Base-by-base conservation (phyloP, 2,329 filamentous ascomycete genomes). In the Endoconidiophora polonica region DNA sequence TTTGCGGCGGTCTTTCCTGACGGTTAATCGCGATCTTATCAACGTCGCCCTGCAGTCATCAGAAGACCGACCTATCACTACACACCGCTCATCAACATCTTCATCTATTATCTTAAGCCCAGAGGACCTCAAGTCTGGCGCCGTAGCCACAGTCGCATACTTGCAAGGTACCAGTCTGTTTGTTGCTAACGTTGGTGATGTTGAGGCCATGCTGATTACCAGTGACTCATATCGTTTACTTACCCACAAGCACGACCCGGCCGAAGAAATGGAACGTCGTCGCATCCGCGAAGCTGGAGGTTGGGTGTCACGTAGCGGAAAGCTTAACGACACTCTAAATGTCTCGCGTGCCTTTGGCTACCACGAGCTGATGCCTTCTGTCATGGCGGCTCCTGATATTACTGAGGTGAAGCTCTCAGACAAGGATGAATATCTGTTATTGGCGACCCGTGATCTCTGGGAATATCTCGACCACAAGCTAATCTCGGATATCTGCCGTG, bases 341-440 rank as follows among this genome's bases (percentile, higher is more conserved):
- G 87, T 98, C 7, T 96, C 90, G 22, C 77, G 91, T 44, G 90
- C 91, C 1, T 98, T 98, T 66, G 91, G 91, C 12, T 95, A 94
- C 62, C 83, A 90, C 43, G 84, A 93, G 56, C 72, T 94, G 61
- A 90, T 94, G 71, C 91, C 91, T 2, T 81, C 87, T 5, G 83
- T 98, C 29, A 88, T 94, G 63, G 90, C 93, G 12, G 86, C 87
- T 9, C 91, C 91, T 2, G 74, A 94, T 59, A 80, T 94, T 46
- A 75, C 76, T 57, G 81, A 87, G 55, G 71, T 88, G 54, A 83
- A 78, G 1, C 74, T 96, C 49, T 81, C 79, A 44, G 86, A 95
- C 55, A 81, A 86, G 52, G 90, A 98, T 61, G 91, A 98, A 63
- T 90, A 94, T 67, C 83, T 98, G 48, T 68, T 98, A 47, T 72